Conservation (phyloP, 495 filamentous ascomycete species). For the Eremomyces bilateralis region DNA sequence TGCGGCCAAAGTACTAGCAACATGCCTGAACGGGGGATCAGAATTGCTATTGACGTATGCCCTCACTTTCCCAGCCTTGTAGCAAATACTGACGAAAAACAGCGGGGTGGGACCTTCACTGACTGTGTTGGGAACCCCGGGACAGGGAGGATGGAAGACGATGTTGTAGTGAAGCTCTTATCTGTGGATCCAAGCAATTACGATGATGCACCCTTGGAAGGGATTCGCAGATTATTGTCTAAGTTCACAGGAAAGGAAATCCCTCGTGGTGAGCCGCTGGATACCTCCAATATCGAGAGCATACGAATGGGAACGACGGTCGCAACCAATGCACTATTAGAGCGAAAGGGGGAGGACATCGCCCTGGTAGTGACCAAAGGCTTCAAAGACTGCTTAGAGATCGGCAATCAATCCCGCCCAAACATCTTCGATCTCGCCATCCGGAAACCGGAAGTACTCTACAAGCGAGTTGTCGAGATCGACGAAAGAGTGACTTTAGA, state of each 20-base stretch:
- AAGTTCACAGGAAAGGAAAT: constrained; percentile 55
- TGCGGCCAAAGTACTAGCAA: too few relatives aligned
- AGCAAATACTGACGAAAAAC: not conserved
- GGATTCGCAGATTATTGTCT: constrained; percentile 75
- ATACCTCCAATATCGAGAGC: constrained; percentile 55
- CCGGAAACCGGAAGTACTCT: constrained; percentile 24
- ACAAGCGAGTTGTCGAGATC: constrained; percentile 24
- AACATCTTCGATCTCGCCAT: constrained; percentile 27
- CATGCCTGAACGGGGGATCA: constrained; percentile 1
- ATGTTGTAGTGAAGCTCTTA: constrained; percentile 29
- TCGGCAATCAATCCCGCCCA: constrained; percentile 25
- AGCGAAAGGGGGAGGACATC: constrained; percentile 84
- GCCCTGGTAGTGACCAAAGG: constrained; percentile 82
- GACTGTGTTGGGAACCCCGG: constrained; percentile 34
- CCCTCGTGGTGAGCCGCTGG: constrained; percentile 58
- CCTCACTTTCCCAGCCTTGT: not conserved
- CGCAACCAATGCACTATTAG: constrained; percentile 41
- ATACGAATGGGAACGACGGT: constrained; percentile 29
- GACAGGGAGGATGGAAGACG: constrained; percentile 24
- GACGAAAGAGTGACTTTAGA: constrained; percentile 41
- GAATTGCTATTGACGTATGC: constrained; percentile 3
- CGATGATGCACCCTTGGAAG: constrained; percentile 32
- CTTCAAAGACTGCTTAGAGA: constrained; percentile 78
- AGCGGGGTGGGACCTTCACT: constrained; percentile 43
- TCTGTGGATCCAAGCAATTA: constrained; percentile 29